Base-by-base conservation (phyloP, 2,329 filamentous ascomycete genomes). In the Chaetomiaceae sp. region DNA sequence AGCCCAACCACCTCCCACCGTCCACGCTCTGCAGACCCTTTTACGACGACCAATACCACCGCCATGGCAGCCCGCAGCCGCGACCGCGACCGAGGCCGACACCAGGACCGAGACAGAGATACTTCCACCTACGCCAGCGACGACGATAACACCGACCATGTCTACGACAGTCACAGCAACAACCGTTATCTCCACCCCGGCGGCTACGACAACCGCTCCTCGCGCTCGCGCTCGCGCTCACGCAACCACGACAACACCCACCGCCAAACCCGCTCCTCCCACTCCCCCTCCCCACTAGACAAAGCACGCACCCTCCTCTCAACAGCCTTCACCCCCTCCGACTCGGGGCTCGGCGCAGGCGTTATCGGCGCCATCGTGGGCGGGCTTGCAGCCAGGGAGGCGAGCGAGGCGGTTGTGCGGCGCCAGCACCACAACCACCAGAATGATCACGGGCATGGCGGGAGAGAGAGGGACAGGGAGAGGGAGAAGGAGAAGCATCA, bases 281-380 rank as follows among this genome's bases (percentile, higher is more conserved):
- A 27, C 9, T 42, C 40, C 7, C 45, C 10, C 2, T 30, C 27
- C 15, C 38, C 41, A 4, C 22, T 40, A 5, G 6, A 18, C 38
- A 68, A 69, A 50, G 68, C 70, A 6, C 66, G 67, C 26, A 51
- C 65, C 26, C 65, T 66, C 11, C 60, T 75, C 35, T 63, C 71
- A 36, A 63, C 68, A 48, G 71, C 68, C 38, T 78, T 79, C 54
- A 71, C 70, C 30, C 66, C 69, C 42, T 72, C 72, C 4, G 64
- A 64, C 2, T 64, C 71, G 1, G 75, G 75, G 4, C 61, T 79
- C 2, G 73, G 74, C 32, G 69, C 70, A 7, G 70, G 74, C 19
- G 66, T 79, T 8, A 59, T 79, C 3, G 76, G 76, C 14, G 75
- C 76, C 18, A 65, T 78, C 1, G 69, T 78, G 1, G 76, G 76